Evolutionary conservation across 2,329 filamentous ascomycete species (phyloP), one percentile per base, ranked within the genome.

Genomic region (Fusarium clavum): DNA sequence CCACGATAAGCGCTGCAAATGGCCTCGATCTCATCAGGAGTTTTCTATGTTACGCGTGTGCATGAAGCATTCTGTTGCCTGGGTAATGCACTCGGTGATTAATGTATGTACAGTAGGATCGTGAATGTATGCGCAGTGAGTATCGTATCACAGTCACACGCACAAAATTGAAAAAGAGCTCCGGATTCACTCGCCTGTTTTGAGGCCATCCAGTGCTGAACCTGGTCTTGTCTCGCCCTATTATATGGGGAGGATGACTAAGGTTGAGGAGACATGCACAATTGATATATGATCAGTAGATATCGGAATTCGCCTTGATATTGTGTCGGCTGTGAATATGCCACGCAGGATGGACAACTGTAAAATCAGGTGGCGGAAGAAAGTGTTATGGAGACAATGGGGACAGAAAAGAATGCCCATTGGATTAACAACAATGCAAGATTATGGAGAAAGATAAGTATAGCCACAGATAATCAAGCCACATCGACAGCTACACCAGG

Each of bases 401-500:
- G n/a, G 34, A 38, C n/a, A 6, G 10, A 11, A 38, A 10, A 38
- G 11, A 13, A 30, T 6, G 13, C 12, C 38, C 8, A 58, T 49
- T 45, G 44, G 38, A 24, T 24, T 61, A 56, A 30, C 41, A 18
- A 18, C 44, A 62, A 38, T 27, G 18, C 18, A 32, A 24, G 32
- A 40, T 40, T 38, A 38, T 27, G 34, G 18, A 38, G 34, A 2
- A 38, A 9, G 34, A 38, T 38, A 38, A 5, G 29, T n/a, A 27
- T 16, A 34, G 30, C 48, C 47, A 45, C 25, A 24, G 18, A 30
- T 18, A 61, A 57, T 74, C 41, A 74, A 55, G 69, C 73, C 16
- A 41, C 44, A 45, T 67, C 65, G n/a, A 73, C 34, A 5, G 47
- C 63, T 60, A 73, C 63, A 0, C 70, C 67, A 2, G 70, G 68